These are phyloP conservation scores for Venturia pyrina DNA, from an alignment of 2,329 filamentous ascomycete genomes.

Conservation along the genomic window DNA sequence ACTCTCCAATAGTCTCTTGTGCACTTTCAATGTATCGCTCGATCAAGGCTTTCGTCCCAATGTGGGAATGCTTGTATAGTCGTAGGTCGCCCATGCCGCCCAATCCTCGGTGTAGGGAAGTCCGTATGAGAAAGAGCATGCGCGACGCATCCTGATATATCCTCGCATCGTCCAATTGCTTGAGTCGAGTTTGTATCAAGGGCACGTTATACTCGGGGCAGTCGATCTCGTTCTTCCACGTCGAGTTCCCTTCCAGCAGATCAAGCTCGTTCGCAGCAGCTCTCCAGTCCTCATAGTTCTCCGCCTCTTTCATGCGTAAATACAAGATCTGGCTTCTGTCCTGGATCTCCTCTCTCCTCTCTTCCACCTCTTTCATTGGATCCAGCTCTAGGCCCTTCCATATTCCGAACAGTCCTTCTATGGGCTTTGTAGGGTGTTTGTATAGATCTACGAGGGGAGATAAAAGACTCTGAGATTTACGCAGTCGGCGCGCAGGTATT, in stretches of 20 bases:
- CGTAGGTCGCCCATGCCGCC: slow-evolving; percentile 77
- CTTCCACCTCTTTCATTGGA: slow-evolving; percentile 4
- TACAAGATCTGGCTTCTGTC: slow-evolving; percentile 6
- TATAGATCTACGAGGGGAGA: slow-evolving; percentile 27
- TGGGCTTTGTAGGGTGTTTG: slow-evolving; percentile 23
- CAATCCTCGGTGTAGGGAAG: slow-evolving; percentile 67
- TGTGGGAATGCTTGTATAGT: slow-evolving; percentile 74
- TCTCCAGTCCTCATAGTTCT: slow-evolving; percentile 54
- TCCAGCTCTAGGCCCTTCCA: slow-evolving; percentile 21
- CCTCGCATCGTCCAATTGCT: slow-evolving; percentile 65
- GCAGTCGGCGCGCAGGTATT: neutral
- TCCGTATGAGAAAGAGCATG: slow-evolving; percentile 76
- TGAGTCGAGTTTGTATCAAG: slow-evolving; percentile 59
- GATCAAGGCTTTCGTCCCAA: slow-evolving; percentile 79
- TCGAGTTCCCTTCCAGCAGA: slow-evolving; percentile 64
- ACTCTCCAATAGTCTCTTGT: slow-evolving; percentile 58
- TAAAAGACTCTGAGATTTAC: slow-evolving; percentile 19
- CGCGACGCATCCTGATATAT: slow-evolving; percentile 58
- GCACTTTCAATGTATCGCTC: slow-evolving; percentile 79
- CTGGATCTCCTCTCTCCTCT: neutral
- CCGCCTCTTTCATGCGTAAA: slow-evolving; percentile 8
- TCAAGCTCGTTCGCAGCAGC: slow-evolving; percentile 69
- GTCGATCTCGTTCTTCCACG: slow-evolving; percentile 63
- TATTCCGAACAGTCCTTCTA: slow-evolving; percentile 17
- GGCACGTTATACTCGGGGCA: slow-evolving; percentile 62